These are phyloP conservation scores for Clonostachys byssicola DNA, from an alignment of 2,329 filamentous ascomycete genomes.

Conservation along the genomic window DNA sequence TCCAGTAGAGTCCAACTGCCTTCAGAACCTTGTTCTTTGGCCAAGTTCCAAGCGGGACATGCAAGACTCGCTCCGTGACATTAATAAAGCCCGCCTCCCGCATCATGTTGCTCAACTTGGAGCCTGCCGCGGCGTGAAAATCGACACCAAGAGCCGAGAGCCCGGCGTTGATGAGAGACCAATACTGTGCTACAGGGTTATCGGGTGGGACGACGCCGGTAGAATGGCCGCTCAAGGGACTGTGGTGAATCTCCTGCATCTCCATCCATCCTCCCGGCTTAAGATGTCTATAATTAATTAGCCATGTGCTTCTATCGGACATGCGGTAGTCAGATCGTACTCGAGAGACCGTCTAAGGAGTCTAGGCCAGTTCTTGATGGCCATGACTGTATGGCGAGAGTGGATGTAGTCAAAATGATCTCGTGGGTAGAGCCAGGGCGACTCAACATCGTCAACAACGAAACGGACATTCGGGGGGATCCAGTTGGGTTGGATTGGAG, in stretches of 20 bases:
- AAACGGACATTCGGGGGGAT: slow-evolving; percentile 61
- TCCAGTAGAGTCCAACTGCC: neutral
- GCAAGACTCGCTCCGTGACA: slow-evolving; percentile 1
- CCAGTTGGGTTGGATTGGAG: slow-evolving; percentile 53
- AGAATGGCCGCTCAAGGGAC: neutral
- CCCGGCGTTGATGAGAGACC: neutral
- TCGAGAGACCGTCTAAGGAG: slow-evolving; percentile 1
- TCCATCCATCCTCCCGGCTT: slow-evolving; percentile 6
- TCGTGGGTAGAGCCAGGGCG: slow-evolving; percentile 37
- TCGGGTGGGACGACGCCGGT: neutral
- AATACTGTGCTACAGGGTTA: neutral
- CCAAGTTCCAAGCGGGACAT: slow-evolving; percentile 4
- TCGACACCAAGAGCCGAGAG: neutral
- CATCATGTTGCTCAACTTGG: neutral
- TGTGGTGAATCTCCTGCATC: neutral
- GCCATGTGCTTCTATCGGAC: neutral
- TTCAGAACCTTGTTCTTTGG: slow-evolving; percentile 1
- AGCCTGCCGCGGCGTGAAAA: neutral
- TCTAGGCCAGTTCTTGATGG: slow-evolving; percentile 12
- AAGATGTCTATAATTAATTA: slow-evolving; percentile 1
- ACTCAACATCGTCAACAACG: slow-evolving; percentile 60
- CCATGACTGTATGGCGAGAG: slow-evolving; percentile 21
- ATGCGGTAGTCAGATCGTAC: neutral
- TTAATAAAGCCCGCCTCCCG: slow-evolving; percentile 1
- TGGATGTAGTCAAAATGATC: slow-evolving; percentile 27